Evolutionary conservation across 2,329 filamentous ascomycete genomes (phyloP), one percentile per base, ranked within the genome.

Genomic region (Trichoderma simmonsii): DNA sequence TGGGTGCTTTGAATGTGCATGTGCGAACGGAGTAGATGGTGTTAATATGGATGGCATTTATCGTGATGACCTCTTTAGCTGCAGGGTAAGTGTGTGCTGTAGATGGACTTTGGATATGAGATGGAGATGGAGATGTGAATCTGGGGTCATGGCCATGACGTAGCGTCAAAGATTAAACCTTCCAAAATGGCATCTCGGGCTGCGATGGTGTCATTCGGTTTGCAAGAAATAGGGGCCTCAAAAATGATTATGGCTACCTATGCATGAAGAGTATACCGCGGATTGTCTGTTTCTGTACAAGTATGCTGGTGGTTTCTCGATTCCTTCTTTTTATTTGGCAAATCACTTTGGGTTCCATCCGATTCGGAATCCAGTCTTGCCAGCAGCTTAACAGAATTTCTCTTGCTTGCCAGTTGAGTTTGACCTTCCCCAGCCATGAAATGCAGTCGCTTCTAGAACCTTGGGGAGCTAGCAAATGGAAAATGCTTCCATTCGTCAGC

Each of bases 401-500:
- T 57, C 11, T 30, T 30, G 56, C 15, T 5, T 1, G 8, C 1
- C 12, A 4, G 15, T 30, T 63, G 24, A n/a, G 18, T 26, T 62
- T 32, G 32, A 21, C 12, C 4, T 34, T 34, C 57, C 3, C 18
- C 57, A 34, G 15, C 30, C 11, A 14, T 21, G 30, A 60, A 6
- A 34, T 59, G 30, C 9, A 24, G 9, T 63, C 60, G 60, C 24
- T 63, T 63, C 36, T 63, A 63, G 60, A 63, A 63, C 36, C 36
- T 39, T 2, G 9, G 21, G 21, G 9, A 28, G 21, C 26, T 30
- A 9, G 24, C 36, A 63, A 48, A 61, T 48, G 36, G 26, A 26
- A 67, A 69, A 61, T 69, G 56, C n/a, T 48, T 34, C 66, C 26
- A 24, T 60, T 69, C 36, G 56, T 69, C 66, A 69, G 66, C 66